Percentiles rank a stretch among this genome's conserved stretches.
Conservation (phyloP, 208 protist species). For the Trypanosoma scelopori region DNA sequence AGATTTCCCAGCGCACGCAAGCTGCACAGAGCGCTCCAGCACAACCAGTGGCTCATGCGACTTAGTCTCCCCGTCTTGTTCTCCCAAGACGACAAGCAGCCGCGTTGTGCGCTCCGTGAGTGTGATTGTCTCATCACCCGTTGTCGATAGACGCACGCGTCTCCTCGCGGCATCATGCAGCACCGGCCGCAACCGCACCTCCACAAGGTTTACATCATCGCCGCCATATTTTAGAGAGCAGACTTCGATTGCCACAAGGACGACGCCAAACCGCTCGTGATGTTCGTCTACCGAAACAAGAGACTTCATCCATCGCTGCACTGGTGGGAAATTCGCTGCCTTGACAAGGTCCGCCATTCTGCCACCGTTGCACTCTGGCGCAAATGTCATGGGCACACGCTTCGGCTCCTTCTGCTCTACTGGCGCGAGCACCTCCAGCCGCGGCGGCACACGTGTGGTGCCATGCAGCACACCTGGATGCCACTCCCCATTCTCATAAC, state of each 20-base stretch:
- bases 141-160: conserved; percentile 36
- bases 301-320: conserved; percentile 61
- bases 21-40: conserved; percentile 52
- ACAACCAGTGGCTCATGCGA: conserved; percentile 39
- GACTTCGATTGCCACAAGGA: conserved; percentile 54
- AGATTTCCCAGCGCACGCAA: conserved; percentile 32
- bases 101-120: conserved; percentile 64
- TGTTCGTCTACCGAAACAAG: conserved; percentile 26
- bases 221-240: conserved; percentile 51
- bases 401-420: conserved; percentile 28
- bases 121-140: conserved; percentile 50
- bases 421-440: conserved; percentile 58
- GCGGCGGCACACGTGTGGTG: conserved; percentile 53
- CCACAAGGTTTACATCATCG: conserved; percentile 32
- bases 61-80: neutral
- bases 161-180: conserved; percentile 42
- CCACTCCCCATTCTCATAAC: conserved; percentile 67
- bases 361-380: conserved; percentile 41
- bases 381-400: conserved; percentile 76
- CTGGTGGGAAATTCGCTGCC: conserved; percentile 77
- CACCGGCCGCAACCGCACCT: conserved; percentile 60
- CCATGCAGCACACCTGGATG: conserved; percentile 62
- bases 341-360: conserved; percentile 77
- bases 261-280: conserved; percentile 29
- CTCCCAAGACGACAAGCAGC: conserved; percentile 61